These are phyloP conservation scores for Ophiostoma australiae DNA, from an alignment of 2,329 filamentous ascomycete species.

Conservation along the genomic window DNA sequence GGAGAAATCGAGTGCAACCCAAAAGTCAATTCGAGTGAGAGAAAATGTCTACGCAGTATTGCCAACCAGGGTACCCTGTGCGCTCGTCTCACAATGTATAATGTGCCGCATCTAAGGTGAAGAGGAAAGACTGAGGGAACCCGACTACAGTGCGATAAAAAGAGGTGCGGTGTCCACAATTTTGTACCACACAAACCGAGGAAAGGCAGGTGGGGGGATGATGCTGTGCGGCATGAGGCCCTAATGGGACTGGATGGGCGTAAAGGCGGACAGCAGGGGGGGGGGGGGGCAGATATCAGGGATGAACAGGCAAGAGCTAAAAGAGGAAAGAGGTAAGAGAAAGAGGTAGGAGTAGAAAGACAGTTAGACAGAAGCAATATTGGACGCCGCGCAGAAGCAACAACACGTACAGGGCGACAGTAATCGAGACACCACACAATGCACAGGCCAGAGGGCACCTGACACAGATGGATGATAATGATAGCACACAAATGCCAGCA, in stretches of 20 bases:
- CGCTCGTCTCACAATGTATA: slow-evolving; percentile 15
- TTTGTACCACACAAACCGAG: slow-evolving; percentile 11
- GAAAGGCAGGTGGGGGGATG: not conserved
- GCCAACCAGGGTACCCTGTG: slow-evolving; percentile 3
- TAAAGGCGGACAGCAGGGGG: not conserved
- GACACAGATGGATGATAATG: not conserved
- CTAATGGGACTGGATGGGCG: slow-evolving; percentile 7
- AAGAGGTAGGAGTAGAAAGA: not conserved
- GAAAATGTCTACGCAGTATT: not conserved
- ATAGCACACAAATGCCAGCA: not conserved
- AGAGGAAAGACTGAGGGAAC: not conserved
- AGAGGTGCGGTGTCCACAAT: slow-evolving; percentile 1
- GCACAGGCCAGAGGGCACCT: not conserved
- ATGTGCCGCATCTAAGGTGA: slow-evolving; percentile 10
- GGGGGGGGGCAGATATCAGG: not conserved
- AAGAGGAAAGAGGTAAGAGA: not conserved
- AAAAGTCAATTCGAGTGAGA: not conserved
- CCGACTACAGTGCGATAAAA: not conserved
- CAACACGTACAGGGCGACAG: not conserved
- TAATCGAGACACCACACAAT: not conserved
- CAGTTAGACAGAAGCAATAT: not conserved
- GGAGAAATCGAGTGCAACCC: not conserved
- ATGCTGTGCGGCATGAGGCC: slow-evolving; percentile 15
- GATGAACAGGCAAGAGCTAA: not conserved
- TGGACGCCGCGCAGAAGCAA: not conserved